phyloP scores from a whole-genome alignment of 495 filamentous ascomycete genomes.

The Neurospora sublineolata region DNA sequence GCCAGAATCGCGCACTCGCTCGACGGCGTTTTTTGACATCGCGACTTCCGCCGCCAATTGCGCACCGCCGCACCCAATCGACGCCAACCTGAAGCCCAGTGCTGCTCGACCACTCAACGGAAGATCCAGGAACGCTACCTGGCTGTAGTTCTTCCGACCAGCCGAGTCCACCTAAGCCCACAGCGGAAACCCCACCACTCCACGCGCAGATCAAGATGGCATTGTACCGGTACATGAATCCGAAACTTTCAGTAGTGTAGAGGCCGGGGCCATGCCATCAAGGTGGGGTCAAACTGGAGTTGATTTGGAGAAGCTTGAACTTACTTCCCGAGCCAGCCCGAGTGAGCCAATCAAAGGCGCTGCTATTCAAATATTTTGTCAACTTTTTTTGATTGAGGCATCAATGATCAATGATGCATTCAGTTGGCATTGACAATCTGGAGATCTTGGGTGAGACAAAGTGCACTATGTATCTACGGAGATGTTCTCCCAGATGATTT shows the following conservation, averaged over 20 bases:
- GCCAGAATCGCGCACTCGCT: background rate
- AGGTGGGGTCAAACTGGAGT: background rate
- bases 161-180: slow-evolving; percentile 9
- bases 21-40: background rate
- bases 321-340: background rate
- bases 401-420: background rate
- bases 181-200: slow-evolving; percentile 17
- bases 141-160: slow-evolving; percentile 12
- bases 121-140: background rate
- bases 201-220: slow-evolving; percentile 3
- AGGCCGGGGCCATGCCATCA: background rate
- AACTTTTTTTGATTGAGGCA: background rate
- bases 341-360: background rate
- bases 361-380: background rate
- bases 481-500: background rate
- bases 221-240: slow-evolving; percentile 15
- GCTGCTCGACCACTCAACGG: background rate
- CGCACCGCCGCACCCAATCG: background rate
- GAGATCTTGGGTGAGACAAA: background rate
- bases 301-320: background rate
- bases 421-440: background rate
- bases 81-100: background rate
- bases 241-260: background rate
- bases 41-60: background rate
- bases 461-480: background rate